Base-by-base conservation (phyloP, 805 yeast genomes). In the Monosporozyma servazzii region DNA sequence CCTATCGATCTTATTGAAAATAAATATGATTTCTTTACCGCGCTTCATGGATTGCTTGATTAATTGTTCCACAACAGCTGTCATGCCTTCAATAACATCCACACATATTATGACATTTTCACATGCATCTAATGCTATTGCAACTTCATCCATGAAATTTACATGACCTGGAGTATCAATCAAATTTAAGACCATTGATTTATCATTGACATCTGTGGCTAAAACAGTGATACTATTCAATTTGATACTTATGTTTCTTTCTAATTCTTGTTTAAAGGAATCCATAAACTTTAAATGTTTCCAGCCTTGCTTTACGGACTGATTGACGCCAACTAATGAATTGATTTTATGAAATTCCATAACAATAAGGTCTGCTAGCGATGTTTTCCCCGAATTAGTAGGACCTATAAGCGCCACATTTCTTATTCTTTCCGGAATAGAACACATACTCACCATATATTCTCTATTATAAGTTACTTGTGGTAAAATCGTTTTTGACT, bases 161-260 rank as follows among this genome's bases (percentile, higher is more conserved):
- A 79, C 77, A 66, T 93, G 98, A 0, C 99, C 99, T 0, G 99
- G 99, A 0, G 96, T 73, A 60, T 95, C 99, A 0, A 88, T 56
- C 0, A 90, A 54, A 60, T 85, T 87, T 20, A 82, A 59, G 0
- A 79, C 78, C 17, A 71, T 67, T 0, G 95, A 82, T 54, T 77
- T 79, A 1, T 73, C 77, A 15, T 68, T 68, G 29, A 78, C 54
- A 60, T 80, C 79, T 0, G 76, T 78, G 15, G 84, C 64, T 6
- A 90, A 63, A 9, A 87, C 57, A 0, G 91, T 71, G 56, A 85
- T 74, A 0, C 88, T 81, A 1, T 83, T 69, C 1, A 84, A 49
- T 58, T 82, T 82, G 15, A 88, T 74, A 1, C 95, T 74, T 5
- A 88, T 56, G 0, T 89, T 90, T 53, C 96, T 71, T 42, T 80